Evolutionary conservation across 768 basidiomycete species (phyloP).

Genomic region (Rhodotorula diobovata): DNA sequence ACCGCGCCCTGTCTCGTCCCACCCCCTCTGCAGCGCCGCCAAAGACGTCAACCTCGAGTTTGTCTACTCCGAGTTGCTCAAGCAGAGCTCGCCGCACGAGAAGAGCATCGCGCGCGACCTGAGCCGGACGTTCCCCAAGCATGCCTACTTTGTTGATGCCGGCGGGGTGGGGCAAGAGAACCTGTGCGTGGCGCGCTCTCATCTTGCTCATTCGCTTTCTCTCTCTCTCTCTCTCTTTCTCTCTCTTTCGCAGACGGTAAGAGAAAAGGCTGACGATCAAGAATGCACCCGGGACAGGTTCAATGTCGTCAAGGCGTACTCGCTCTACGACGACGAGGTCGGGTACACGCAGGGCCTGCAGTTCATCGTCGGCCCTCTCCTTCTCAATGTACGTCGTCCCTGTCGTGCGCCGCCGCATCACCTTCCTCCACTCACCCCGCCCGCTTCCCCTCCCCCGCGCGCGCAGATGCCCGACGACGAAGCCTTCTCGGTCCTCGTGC

Average conservation of each 20-base stretch:
- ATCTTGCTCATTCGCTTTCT: not conserved
- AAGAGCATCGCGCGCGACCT: constrained; percentile 91
- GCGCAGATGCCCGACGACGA: constrained; percentile 97
- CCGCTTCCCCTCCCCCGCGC: not conserved
- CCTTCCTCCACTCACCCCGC: not conserved
- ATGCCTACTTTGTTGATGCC: constrained; percentile 89
- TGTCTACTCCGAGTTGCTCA: constrained; percentile 73
- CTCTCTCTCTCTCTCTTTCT: not conserved
- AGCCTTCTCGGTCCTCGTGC: constrained; percentile 88
- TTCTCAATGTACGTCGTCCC: constrained; percentile 66
- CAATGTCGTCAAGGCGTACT: constrained; percentile 97
- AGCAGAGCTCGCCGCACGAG: constrained; percentile 79
- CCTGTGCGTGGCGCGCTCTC: constrained; percentile 47
- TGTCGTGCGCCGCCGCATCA: too few relatives aligned
- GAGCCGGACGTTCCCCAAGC: constrained; percentile 86
- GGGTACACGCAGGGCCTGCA: constrained; percentile 97
- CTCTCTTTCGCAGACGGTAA: not conserved
- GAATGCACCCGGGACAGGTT: constrained; percentile 51
- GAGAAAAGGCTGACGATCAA: not conserved
- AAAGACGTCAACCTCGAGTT: constrained; percentile 82
- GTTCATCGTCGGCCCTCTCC: constrained; percentile 87
- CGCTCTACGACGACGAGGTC: constrained; percentile 77
- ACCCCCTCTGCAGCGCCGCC: constrained; percentile 71
- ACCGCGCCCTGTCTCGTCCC: constrained; percentile 27
- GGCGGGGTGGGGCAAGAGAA: constrained; percentile 96